Evolutionary conservation across 1,139 yeast genomes (phyloP).

Genomic region (Scheffersomyces quercinus): DNA sequence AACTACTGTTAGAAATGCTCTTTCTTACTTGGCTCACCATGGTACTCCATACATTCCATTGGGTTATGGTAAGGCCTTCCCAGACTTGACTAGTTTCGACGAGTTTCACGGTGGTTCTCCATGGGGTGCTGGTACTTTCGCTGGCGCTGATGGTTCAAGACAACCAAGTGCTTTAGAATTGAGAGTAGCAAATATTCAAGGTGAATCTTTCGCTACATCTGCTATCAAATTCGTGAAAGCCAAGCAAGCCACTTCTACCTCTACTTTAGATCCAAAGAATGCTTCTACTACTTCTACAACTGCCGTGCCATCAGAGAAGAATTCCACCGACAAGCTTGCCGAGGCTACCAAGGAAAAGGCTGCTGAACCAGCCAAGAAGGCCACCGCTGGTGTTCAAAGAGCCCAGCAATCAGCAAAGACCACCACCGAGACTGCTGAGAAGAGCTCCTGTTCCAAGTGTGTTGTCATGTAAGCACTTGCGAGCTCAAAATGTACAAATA

Average conservation of each 20-base stretch:
- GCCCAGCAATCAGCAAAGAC: conserved; percentile 8
- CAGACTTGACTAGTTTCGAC: conserved; percentile 31
- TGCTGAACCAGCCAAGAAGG: conserved; percentile 11
- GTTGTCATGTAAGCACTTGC: conserved; percentile 8
- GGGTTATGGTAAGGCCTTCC: conserved; percentile 42
- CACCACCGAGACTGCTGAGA: conserved; percentile 4
- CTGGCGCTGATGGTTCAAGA: conserved; percentile 52
- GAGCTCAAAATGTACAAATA: too few relatives aligned
- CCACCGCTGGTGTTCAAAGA: conserved; percentile 4
- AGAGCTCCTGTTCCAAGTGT: conserved; percentile 14
- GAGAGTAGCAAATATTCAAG: conserved; percentile 42
- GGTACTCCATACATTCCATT: conserved; percentile 53
- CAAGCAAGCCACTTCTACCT: background rate
- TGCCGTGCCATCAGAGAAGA: background rate
- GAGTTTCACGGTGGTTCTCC: conserved; percentile 51
- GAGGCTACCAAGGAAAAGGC: conserved; percentile 9
- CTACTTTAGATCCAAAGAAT: conserved; percentile 1
- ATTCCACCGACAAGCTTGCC: background rate
- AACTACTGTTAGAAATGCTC: conserved; percentile 35
- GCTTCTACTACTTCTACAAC: conserved; percentile 1
- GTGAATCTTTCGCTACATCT: conserved; percentile 37
- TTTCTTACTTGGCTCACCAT: conserved; percentile 47
- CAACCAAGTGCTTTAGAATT: conserved; percentile 41
- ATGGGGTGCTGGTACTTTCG: conserved; percentile 53
- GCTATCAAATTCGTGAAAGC: conserved; percentile 26